Percentiles rank a stretch among this genome's conserved stretches.
Conservation (phyloP, 371 early-diverging fungal species). For the Rhizopus sp. region DNA sequence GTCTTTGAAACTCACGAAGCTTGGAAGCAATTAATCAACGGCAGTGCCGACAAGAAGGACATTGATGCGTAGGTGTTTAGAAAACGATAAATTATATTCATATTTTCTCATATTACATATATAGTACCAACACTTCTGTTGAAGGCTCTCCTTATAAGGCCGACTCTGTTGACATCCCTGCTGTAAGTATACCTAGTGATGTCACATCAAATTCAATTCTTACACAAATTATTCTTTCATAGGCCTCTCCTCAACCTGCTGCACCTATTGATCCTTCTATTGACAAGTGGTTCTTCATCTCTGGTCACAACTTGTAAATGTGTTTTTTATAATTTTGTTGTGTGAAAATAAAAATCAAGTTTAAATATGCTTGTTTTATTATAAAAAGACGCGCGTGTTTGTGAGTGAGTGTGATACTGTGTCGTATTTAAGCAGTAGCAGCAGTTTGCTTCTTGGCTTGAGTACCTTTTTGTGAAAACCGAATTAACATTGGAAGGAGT, state of each 20-base stretch:
- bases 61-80: constrained; percentile 55
- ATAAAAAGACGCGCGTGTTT: too few relatives aligned
- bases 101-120: not conserved
- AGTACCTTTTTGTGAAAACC: constrained; percentile 31
- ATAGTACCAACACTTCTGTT: constrained; percentile 30
- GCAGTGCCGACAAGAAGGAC: constrained; percentile 61
- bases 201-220: constrained; percentile 26
- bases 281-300: constrained; percentile 98
- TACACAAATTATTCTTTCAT: constrained; percentile 12
- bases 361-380: too few relatives aligned
- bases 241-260: constrained; percentile 45
- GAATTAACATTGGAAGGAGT: not conserved
- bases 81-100: not conserved
- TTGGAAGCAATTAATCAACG: constrained; percentile 86
- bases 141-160: constrained; percentile 68
- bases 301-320: too few relatives aligned
- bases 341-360: too few relatives aligned
- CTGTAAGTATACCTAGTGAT: constrained; percentile 42
- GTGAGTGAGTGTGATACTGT: too few relatives aligned
- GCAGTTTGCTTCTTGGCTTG: constrained; percentile 55
- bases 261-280: constrained; percentile 74
- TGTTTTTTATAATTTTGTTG: too few relatives aligned
- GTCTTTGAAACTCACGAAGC: constrained; percentile 89
- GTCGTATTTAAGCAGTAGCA: constrained; percentile 16
- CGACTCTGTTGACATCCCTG: constrained; percentile 24